Percentiles rank a stretch among this genome's conserved stretches.
These are phyloP conservation scores for Trifolium dubium DNA, from an alignment of 306 rosid species.

Conservation along the genomic window DNA sequence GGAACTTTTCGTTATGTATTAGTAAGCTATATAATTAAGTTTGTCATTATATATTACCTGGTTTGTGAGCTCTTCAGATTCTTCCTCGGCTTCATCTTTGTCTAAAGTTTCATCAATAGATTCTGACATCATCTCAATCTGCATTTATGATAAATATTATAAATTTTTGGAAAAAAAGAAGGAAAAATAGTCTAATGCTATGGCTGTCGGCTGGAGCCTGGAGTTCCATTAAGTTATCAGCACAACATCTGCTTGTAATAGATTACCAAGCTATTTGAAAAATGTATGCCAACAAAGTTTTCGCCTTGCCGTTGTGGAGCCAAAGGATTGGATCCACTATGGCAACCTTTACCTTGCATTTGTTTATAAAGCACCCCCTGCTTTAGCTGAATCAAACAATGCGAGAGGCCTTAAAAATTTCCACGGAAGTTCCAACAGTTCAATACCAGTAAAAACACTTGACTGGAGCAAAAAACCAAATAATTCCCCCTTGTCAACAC, in stretches of 20 bases:
- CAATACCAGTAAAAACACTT: background rate
- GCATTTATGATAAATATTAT: slow-evolving; percentile 40
- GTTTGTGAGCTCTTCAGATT: slow-evolving; percentile 96
- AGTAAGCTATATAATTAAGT: slow-evolving; percentile 31
- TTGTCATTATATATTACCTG: slow-evolving; percentile 59
- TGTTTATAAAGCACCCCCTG: background rate
- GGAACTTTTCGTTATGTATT: background rate
- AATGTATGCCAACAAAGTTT: background rate
- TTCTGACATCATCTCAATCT: slow-evolving; percentile 99
- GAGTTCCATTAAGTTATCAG: background rate
- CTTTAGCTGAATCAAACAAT: background rate
- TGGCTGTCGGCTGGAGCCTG: background rate
- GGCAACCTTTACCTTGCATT: background rate
- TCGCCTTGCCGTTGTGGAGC: background rate
- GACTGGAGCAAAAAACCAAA: background rate
- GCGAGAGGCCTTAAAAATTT: background rate
- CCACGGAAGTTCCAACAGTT: background rate
- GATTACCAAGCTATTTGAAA: background rate
- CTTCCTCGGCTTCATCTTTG: slow-evolving; percentile 99
- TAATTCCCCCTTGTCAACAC: background rate
- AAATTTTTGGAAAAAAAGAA: background rate
- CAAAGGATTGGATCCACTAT: background rate
- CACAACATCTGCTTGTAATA: background rate
- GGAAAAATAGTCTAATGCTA: background rate
- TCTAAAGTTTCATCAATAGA: slow-evolving; percentile 95